A percentile compares a stretch with the other conserved stretches of the same genome.
Conservation (phyloP, 2,329 filamentous ascomycete genomes). For the Claviceps sp. region DNA sequence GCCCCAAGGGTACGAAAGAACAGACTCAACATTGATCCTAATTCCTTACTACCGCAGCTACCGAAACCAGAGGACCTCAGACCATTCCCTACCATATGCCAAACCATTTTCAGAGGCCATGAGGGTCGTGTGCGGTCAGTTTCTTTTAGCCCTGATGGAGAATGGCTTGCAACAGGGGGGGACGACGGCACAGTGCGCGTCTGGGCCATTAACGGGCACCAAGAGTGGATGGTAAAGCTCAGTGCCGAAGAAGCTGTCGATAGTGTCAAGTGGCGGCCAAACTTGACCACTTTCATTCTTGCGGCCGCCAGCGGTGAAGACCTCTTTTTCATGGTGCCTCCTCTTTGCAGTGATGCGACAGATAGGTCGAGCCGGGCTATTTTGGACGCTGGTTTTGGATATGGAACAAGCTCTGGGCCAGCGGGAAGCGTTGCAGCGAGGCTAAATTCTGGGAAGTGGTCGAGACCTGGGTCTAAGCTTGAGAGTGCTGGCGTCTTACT, state of each 20-base stretch:
- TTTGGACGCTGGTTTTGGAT: slow-evolving; percentile 84
- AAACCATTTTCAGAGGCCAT: slow-evolving; percentile 78
- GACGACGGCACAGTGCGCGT: slow-evolving; percentile 87
- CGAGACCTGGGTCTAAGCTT: slow-evolving; percentile 59
- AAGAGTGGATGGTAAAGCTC: slow-evolving; percentile 74
- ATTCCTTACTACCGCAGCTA: slow-evolving; percentile 81
- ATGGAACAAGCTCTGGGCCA: slow-evolving; percentile 55
- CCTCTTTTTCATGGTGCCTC: slow-evolving; percentile 71
- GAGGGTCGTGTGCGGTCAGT: slow-evolving; percentile 76
- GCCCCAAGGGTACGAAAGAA: slow-evolving; percentile 86
- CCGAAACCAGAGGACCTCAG: slow-evolving; percentile 87
- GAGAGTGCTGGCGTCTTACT: slow-evolving; percentile 69
- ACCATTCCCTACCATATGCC: slow-evolving; percentile 84
- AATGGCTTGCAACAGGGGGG: slow-evolving; percentile 80
- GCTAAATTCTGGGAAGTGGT: slow-evolving; percentile 69
- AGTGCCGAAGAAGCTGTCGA: slow-evolving; percentile 70
- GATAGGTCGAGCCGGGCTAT: slow-evolving; percentile 63
- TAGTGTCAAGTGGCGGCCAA: slow-evolving; percentile 79
- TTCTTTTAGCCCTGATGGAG: slow-evolving; percentile 70
- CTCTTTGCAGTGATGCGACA: slow-evolving; percentile 56
- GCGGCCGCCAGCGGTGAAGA: slow-evolving; percentile 76
- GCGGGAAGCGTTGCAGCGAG: slow-evolving; percentile 47
- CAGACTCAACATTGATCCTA: slow-evolving; percentile 91
- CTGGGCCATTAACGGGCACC: slow-evolving; percentile 82
- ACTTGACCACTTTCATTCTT: slow-evolving; percentile 65